Percentiles rank a stretch among this genome's conserved stretches.
Evolutionary conservation across 805 yeast genomes (phyloP).

Genomic region (Saccharomyces kudriavzevii): DNA sequence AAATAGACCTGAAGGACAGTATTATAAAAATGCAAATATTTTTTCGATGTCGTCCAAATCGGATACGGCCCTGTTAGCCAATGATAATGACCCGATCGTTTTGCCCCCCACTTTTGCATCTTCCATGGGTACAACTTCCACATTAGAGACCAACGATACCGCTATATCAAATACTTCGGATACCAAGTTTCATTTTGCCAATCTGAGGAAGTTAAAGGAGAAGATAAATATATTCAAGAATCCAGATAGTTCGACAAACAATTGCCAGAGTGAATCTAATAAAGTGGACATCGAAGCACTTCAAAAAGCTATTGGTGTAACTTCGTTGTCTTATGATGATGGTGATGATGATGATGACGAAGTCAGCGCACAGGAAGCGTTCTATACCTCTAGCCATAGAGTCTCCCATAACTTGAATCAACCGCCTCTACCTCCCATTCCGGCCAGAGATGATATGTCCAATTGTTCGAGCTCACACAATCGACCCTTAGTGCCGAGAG

Average conservation of each 20-base stretch:
- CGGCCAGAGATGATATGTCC: constrained; percentile 3
- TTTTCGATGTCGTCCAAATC: neutral
- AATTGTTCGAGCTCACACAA: constrained; percentile 3
- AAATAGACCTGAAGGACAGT: neutral
- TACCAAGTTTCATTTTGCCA: constrained; percentile 31
- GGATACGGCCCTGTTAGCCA: neutral
- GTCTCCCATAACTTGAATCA: constrained; percentile 3
- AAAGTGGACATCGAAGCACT: constrained; percentile 30
- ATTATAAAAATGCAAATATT: neutral
- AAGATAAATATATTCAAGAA: constrained; percentile 30
- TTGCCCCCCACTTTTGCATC: constrained; percentile 13
- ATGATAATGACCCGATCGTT: neutral
- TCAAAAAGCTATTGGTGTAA: constrained; percentile 32
- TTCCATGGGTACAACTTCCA: constrained; percentile 18
- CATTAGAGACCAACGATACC: constrained; percentile 20
- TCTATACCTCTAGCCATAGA: neutral
- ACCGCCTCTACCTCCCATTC: constrained; percentile 24
- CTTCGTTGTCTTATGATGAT: constrained; percentile 11
- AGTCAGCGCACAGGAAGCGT: neutral
- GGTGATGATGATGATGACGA: constrained; percentile 6
- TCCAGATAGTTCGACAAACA: constrained; percentile 15
- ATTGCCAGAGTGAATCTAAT: constrained; percentile 7
- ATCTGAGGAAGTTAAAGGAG: constrained; percentile 28
- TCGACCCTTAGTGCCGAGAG: neutral
- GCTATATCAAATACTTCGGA: constrained; percentile 23